phyloP scores from a whole-genome alignment of 2,329 filamentous ascomycete genomes.

The Chalaropsis ovoidea region DNA sequence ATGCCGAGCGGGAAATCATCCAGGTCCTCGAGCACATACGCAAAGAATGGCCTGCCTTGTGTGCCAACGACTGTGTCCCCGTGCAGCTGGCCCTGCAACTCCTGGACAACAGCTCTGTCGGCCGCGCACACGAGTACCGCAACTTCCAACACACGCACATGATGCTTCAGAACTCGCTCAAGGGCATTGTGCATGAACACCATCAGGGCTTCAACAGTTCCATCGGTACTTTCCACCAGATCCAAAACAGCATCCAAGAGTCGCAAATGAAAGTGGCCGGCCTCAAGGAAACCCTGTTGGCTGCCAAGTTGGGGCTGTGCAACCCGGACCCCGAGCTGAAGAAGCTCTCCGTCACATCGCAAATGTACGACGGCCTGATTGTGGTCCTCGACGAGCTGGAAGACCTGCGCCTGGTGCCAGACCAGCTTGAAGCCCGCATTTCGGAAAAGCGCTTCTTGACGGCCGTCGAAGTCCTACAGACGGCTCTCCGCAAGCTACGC shows the following conservation, averaged over 20 bases:
- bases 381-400: slow-evolving; percentile 76
- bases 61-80: slow-evolving; percentile 75
- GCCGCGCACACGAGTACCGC: slow-evolving; percentile 76
- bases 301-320: slow-evolving; percentile 70
- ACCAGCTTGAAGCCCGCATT: slow-evolving; percentile 86
- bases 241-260: slow-evolving; percentile 80
- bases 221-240: slow-evolving; percentile 97
- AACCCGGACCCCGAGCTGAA: slow-evolving; percentile 83
- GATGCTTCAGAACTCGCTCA: slow-evolving; percentile 84
- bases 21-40: slow-evolving; percentile 73
- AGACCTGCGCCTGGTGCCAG: slow-evolving; percentile 77
- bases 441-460: slow-evolving; percentile 92
- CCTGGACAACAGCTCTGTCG: slow-evolving; percentile 86
- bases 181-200: slow-evolving; percentile 94
- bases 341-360: slow-evolving; percentile 75
- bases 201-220: slow-evolving; percentile 99
- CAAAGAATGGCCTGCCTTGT: slow-evolving; percentile 86
- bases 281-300: slow-evolving; percentile 71
- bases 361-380: slow-evolving; percentile 82
- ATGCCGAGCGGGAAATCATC: slow-evolving; percentile 47
- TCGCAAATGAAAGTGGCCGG: slow-evolving; percentile 77
- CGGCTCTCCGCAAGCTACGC: slow-evolving; percentile 70
- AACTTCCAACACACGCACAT: slow-evolving; percentile 75
- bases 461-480: slow-evolving; percentile 84
- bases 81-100: slow-evolving; percentile 92